These are phyloP conservation scores for Pseudopithomyces maydicus DNA, from an alignment of 2,329 filamentous ascomycete genomes.

Conservation along the genomic window DNA sequence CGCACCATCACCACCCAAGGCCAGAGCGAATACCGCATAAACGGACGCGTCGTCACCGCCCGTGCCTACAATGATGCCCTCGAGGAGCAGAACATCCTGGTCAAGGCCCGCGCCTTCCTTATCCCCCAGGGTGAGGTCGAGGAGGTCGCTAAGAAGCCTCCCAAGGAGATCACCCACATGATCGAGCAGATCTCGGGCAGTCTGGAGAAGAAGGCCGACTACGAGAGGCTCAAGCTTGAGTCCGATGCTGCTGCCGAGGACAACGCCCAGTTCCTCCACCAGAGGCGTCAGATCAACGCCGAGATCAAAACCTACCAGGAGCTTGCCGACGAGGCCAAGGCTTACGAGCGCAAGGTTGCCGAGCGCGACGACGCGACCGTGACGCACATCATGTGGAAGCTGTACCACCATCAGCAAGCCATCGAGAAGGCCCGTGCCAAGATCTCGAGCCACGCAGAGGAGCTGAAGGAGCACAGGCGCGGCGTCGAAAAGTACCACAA, in stretches of 20 bases:
- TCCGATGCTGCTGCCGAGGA: constrained; percentile 87
- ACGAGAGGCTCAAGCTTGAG: constrained; percentile 86
- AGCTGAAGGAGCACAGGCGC: constrained; percentile 88
- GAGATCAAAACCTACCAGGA: constrained; percentile 98
- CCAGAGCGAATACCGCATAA: constrained; percentile 95
- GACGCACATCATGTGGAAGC: constrained; percentile 93
- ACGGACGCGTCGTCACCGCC: constrained; percentile 85
- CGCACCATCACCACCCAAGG: constrained; percentile 88
- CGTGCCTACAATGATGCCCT: constrained; percentile 92
- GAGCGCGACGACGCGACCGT: constrained; percentile 91
- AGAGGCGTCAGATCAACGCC: constrained; percentile 91
- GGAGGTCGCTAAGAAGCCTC: constrained; percentile 92
- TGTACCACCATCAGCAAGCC: constrained; percentile 90
- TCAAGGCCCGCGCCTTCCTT: constrained; percentile 96
- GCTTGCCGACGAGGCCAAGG: constrained; percentile 94
- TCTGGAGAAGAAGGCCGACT: constrained; percentile 90
- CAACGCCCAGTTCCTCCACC: constrained; percentile 84
- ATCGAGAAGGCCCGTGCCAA: constrained; percentile 91
- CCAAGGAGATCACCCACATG: constrained; percentile 87
- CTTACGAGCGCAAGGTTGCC: constrained; percentile 86
- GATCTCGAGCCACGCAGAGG: constrained; percentile 92
- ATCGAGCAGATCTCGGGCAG: constrained; percentile 98
- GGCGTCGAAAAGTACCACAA: constrained; percentile 84
- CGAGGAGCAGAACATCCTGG: constrained; percentile 93
- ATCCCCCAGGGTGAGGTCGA: constrained; percentile 99